Evolutionary conservation across 106 monocot genomes (phyloP), one percentile per base, ranked within the genome.

Genomic region (Apostasia shenzhenica): DNA sequence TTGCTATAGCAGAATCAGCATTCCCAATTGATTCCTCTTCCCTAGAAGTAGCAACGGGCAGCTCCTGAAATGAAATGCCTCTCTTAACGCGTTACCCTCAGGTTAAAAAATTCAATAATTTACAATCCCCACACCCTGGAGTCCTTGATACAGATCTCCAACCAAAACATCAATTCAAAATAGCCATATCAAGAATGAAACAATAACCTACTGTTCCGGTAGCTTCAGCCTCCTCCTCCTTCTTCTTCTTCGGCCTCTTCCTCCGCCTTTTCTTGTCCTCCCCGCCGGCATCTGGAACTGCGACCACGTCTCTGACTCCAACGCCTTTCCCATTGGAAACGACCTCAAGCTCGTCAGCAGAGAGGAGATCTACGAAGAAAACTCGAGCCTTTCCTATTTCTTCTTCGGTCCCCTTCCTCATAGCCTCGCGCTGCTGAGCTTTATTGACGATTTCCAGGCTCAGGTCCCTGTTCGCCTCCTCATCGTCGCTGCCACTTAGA

Each of bases 381-480:
- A 12, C 45, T 66, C 1, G 37, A 5, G 1, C 1, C 11, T 9
- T 37, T 6, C 41, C 75, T 51, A 54, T 3, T 11, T 72, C 14
- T 37, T 14, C 60, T 53, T 55, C 72, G 40, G 67, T 53, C 44
- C 78, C 71, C 60, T 67, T 67, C 66, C 74, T 56, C 72, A 46
- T 84, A 44, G 37, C 54, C 68, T 68, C 55, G 62, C 70, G 73
- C 63, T 48, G 38, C 73, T 14, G 63, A 63, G 91, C 76, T 74
- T 66, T 81, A 76, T 79, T 80, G 4, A 91, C 59, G 66, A 95
- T 83, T 59, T 72, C 88, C 14, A 88, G 71, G 46, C 67, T 86
- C 46, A 91, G 76, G 62, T 95, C 95, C 66, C 51, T 69, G 80
- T 95, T 91, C 48, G 88, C 88, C 79, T 80, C 81, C 70, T 91